A percentile compares a stretch with the other conserved stretches of the same genome.
Evolutionary conservation across 345 rosid genomes (phyloP).

Genomic region (Firmiana major): DNA sequence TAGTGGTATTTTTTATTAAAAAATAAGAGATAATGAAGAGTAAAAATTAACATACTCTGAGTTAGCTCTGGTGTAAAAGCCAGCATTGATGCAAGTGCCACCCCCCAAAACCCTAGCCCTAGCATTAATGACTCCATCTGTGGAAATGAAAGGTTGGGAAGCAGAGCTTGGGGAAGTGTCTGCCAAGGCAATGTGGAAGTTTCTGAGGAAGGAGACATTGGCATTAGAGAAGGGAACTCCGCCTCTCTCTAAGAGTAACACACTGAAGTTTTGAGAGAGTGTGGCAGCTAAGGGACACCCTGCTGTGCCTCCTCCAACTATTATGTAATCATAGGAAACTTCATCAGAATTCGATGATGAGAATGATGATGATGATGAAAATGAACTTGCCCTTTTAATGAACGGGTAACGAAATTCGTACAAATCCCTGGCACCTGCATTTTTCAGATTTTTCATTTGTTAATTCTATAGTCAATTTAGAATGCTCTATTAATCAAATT

Average conservation of each 20-base stretch:
- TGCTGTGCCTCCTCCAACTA: conserved; percentile 95
- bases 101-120: conserved; percentile 94
- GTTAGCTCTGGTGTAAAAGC: conserved; percentile 83
- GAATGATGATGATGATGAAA: conserved; percentile 55
- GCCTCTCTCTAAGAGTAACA: conserved; percentile 88
- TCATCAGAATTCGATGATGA: conserved; percentile 46
- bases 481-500: not conserved
- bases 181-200: conserved; percentile 76
- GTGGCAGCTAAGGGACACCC: conserved; percentile 96
- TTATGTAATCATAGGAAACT: conserved; percentile 63
- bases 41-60: conserved; percentile 39
- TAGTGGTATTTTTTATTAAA: no score
- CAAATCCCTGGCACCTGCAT: conserved; percentile 28
- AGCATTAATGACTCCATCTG: conserved; percentile 87
- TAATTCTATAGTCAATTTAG: not conserved
- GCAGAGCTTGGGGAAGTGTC: conserved; percentile 81
- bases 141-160: conserved; percentile 76
- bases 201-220: conserved; percentile 74
- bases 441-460: conserved; percentile 6
- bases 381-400: conserved; percentile 77
- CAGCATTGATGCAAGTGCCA: conserved; percentile 90
- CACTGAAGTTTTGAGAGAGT: conserved; percentile 70
- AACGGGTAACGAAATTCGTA: conserved; percentile 56
- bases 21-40: not conserved
- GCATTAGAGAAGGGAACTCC: conserved; percentile 89